Percentiles rank a stretch among this genome's conserved stretches.
Conservation (phyloP, 1,139 yeast species). For the Pneumocystis oryctolagi region DNA sequence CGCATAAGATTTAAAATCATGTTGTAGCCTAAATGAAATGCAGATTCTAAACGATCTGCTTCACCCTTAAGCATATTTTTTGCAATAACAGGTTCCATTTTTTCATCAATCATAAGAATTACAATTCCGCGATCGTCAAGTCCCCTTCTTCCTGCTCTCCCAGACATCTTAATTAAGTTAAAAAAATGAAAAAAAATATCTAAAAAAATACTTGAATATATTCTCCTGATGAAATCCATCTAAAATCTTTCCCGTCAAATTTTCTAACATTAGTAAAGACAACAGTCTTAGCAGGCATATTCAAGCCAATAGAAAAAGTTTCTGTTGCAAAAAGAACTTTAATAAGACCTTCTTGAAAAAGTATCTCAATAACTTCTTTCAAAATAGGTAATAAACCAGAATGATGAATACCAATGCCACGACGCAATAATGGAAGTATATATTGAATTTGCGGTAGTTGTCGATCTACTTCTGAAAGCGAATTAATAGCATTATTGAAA, state of each 20-base stretch:
- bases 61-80: slow-evolving; percentile 99
- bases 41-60: slow-evolving; percentile 90
- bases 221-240: slow-evolving; percentile 99
- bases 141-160: slow-evolving; percentile 99
- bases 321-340: slow-evolving; percentile 95
- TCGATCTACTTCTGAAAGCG: slow-evolving; percentile 77
- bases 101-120: slow-evolving; percentile 96
- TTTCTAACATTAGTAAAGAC: slow-evolving; percentile 95
- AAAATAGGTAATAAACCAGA: slow-evolving; percentile 89
- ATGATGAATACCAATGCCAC: slow-evolving; percentile 98
- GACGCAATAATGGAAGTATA: slow-evolving; percentile 66
- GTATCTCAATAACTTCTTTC: slow-evolving; percentile 89
- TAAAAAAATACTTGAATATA: slow-evolving; percentile 48
- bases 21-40: slow-evolving; percentile 90
- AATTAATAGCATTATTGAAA: slow-evolving; percentile 72
- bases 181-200: not conserved
- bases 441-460: slow-evolving; percentile 89
- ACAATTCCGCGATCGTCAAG: slow-evolving; percentile 97
- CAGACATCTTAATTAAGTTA: slow-evolving; percentile 47
- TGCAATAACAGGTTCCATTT: slow-evolving; percentile 98
- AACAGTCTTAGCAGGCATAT: slow-evolving; percentile 97
- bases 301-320: slow-evolving; percentile 93
- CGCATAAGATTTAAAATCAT: slow-evolving; percentile 92
- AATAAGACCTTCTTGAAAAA: slow-evolving; percentile 89
- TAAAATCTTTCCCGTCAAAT: slow-evolving; percentile 93